Conservation (phyloP, 306 rosid species). For the Corylus heterophylla region DNA sequence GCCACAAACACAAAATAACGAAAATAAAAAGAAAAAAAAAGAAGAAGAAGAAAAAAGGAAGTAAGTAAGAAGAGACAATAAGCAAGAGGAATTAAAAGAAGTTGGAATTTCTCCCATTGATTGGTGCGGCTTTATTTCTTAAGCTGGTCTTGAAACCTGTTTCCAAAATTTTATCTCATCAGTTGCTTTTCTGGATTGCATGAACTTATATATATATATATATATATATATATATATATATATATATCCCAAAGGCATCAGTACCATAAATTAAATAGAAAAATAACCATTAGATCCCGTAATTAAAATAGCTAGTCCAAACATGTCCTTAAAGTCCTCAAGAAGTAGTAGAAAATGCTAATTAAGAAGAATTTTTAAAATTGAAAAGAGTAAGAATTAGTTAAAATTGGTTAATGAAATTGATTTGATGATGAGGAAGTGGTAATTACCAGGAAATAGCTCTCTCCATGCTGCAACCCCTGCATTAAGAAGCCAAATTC, state of each 20-base stretch:
- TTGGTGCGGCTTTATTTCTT: conserved; percentile 22
- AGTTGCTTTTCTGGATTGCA: not conserved
- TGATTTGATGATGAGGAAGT: too few species aligned
- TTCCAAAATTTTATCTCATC: conserved; percentile 14
- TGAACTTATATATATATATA: not conserved
- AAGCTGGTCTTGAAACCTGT: conserved; percentile 54
- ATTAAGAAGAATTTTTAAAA: not conserved
- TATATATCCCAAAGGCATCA: not conserved
- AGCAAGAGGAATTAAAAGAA: conserved; percentile 7
- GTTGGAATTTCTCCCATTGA: conserved; percentile 31
- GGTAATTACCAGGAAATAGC: conserved; percentile 72
- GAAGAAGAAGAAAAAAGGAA: not conserved
- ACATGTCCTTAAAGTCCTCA: not conserved
- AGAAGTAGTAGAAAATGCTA: not conserved
- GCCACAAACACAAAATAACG: not conserved
- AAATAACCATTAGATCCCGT: not conserved
- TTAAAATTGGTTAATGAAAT: too few species aligned
- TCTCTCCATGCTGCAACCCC: conserved; percentile 75
- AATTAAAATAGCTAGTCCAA: not conserved
- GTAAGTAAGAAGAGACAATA: not conserved
- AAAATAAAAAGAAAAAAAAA: not conserved
- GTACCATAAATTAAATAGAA: not conserved
- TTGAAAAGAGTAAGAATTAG: not conserved
- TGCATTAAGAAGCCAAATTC: conserved; percentile 71
- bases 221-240: too few species aligned